Evolutionary conservation across 1,284 basidiomycete genomes (phyloP).

Genomic region (Gomphus bonarii): DNA sequence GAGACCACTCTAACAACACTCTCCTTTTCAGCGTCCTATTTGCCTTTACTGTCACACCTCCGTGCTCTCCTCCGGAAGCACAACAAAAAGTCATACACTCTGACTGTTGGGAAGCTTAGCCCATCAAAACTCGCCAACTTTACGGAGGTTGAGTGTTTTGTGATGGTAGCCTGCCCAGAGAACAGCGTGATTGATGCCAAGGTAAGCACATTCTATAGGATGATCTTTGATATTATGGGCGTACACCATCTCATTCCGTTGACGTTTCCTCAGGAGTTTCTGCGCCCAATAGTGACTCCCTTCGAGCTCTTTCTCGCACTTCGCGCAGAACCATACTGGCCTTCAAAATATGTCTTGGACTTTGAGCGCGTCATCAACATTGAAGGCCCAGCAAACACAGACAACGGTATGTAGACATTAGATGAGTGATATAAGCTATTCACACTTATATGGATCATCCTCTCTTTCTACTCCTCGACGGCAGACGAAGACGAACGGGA

Average conservation of each 20-base stretch:
- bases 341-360: conserved; percentile 73
- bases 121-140: conserved; percentile 96
- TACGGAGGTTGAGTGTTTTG: conserved; percentile 92
- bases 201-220: conserved; percentile 27
- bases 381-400: conserved; percentile 11
- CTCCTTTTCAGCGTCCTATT: conserved; percentile 53
- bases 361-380: conserved; percentile 61
- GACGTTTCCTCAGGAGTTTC: conserved; percentile 57
- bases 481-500: conserved; percentile 29
- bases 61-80: conserved; percentile 53
- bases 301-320: conserved; percentile 87
- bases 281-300: conserved; percentile 87
- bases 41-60: conserved; percentile 72
- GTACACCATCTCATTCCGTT: too few species aligned
- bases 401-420: neutral
- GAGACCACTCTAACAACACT: neutral
- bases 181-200: conserved; percentile 84
- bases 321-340: conserved; percentile 59
- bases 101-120: conserved; percentile 92
- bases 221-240: too few species aligned
- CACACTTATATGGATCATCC: neutral
- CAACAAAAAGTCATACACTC: conserved; percentile 87
- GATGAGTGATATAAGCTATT: neutral
- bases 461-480: neutral
- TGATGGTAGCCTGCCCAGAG: conserved; percentile 91